Base-by-base conservation (phyloP, 2,329 filamentous ascomycete species). In the Celoporthe dispersa region DNA sequence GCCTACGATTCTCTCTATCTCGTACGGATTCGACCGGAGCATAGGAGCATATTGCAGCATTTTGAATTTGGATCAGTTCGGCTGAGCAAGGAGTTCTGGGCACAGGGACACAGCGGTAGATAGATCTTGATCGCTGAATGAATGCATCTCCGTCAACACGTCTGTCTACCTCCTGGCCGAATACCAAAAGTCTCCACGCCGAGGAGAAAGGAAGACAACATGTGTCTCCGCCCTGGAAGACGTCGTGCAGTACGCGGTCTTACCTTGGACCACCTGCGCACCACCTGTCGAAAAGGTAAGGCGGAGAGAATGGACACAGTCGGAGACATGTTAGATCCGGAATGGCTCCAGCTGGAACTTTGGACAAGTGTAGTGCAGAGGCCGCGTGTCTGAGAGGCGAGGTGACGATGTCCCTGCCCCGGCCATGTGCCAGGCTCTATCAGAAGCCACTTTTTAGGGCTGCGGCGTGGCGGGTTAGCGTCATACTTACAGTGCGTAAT, bases 41-140 rank as follows among this genome's bases (percentile, higher is more conserved):
- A 53, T 62, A 62, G 57, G 55, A 41, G 65, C 51, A 19, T 67
- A 37, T 61, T 63, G n/a, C 41, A 67, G 65, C 65, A 62, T 62
- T 31, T 31, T 51, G 57, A 35, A 35, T 51, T 61, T 67, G 55
- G 22, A 61, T 61, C 57, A 37, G 44, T 67, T 51, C 16, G 37
- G 57, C 41, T 37, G 37, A 67, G 55, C 57, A 61, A n/a, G 65
- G 55, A 51, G 51, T 59, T 66, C n/a, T 37, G 55, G 37, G 39
- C 41, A 48, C n/a, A 8, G 55, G 19, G 39, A 19, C n/a, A 31
- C 37, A 37, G 22, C 16, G 28, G 39, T 61, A 61, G 25, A 61
- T 67, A 61, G 55, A 51, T 35, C 8, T 51, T 53, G 65, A 19
- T 25, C 53, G 25, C 53, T 57, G 28, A 8, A 57, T 57, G 53